phyloP scores from a whole-genome alignment of 1,139 yeast genomes.

The Suhomyces bolitotheri region DNA sequence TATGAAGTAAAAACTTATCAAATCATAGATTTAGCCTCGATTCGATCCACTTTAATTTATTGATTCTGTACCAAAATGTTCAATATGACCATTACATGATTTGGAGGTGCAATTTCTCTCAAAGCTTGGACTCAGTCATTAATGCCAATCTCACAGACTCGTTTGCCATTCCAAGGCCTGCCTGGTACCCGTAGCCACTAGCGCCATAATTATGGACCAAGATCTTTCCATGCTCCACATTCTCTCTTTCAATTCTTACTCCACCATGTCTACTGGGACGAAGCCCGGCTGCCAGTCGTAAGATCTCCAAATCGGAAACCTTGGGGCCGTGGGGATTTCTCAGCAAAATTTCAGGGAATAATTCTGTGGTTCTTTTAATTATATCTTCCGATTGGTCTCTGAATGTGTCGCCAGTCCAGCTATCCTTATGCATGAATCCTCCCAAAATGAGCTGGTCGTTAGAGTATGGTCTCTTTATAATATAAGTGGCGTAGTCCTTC shows the following conservation, averaged over 20 bases:
- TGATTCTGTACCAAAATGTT: no score
- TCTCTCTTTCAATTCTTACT: slow-evolving; percentile 57
- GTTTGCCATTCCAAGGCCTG: slow-evolving; percentile 65
- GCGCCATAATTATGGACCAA: slow-evolving; percentile 73
- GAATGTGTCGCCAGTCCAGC: slow-evolving; percentile 59
- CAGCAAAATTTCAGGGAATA: slow-evolving; percentile 53
- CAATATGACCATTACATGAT: no score
- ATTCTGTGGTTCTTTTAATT: slow-evolving; percentile 51
- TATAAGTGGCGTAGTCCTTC: slow-evolving; percentile 55
- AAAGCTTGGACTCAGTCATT: slow-evolving; percentile 6
- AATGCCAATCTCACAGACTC: slow-evolving; percentile 15
- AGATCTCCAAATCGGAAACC: slow-evolving; percentile 41
- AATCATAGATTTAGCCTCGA: no score
- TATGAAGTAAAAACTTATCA: no score
- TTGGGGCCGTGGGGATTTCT: slow-evolving; percentile 26
- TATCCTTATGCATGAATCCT: slow-evolving; percentile 60
- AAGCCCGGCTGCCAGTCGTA: slow-evolving; percentile 65
- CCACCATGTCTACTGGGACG: slow-evolving; percentile 75
- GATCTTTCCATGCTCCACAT: slow-evolving; percentile 29
- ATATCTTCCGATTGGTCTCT: slow-evolving; percentile 58
- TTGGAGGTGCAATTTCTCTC: no score
- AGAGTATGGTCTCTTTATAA: slow-evolving; percentile 68
- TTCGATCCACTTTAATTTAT: no score
- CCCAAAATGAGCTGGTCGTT: slow-evolving; percentile 65
- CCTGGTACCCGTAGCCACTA: slow-evolving; percentile 74